These are phyloP conservation scores for Myriosclerotinia duriaeana DNA, from an alignment of 2,329 filamentous ascomycete species.

Conservation along the genomic window DNA sequence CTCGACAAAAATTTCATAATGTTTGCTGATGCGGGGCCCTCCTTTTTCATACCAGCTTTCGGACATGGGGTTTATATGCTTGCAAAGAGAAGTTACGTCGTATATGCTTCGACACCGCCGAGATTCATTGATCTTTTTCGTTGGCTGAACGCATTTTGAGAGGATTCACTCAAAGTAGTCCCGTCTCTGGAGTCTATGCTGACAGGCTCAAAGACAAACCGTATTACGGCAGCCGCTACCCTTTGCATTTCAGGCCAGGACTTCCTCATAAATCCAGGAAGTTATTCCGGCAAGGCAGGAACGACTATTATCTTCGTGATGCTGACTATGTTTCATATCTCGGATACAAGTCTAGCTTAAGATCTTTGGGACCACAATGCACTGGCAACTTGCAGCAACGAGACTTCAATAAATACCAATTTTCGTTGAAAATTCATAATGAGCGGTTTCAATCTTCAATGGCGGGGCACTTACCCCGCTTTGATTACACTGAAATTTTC, in stretches of 20 bases:
- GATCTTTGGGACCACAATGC: neutral
- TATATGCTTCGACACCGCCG: neutral
- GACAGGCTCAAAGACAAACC: neutral
- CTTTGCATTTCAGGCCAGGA: neutral
- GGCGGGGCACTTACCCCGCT: neutral
- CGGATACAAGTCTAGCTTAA: neutral
- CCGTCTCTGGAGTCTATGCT: neutral
- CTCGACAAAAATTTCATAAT: conserved; percentile 60
- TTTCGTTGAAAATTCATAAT: neutral
- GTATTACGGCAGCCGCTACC: neutral
- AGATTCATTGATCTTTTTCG: neutral
- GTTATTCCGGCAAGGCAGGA: neutral
- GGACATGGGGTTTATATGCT: neutral
- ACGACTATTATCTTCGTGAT: too few relatives aligned
- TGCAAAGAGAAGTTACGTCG: neutral
- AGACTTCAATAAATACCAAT: neutral
- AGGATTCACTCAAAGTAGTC: neutral
- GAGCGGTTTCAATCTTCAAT: too few relatives aligned
- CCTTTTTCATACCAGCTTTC: neutral
- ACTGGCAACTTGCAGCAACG: neutral
- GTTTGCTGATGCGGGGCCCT: conserved; percentile 77
- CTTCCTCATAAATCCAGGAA: neutral
- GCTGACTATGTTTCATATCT: neutral
- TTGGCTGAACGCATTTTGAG: neutral
- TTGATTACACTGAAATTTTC: neutral